Evolutionary conservation across 345 rosid genomes (phyloP).

Genomic region (Reutealis trisperma): DNA sequence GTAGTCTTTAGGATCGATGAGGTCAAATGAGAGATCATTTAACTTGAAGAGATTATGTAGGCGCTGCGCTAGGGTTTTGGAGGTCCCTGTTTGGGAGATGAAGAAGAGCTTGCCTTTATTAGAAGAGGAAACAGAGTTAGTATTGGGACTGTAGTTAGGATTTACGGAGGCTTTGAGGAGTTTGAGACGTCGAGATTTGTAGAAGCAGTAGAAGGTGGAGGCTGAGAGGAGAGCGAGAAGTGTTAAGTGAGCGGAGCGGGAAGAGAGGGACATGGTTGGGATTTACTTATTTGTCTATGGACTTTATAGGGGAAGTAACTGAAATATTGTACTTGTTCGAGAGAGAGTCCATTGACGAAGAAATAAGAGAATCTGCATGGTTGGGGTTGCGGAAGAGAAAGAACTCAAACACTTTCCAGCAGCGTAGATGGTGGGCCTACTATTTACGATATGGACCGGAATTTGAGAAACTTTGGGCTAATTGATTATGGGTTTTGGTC

Average conservation of each 20-base stretch:
- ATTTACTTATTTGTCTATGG: not conserved
- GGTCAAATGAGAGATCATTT: constrained; percentile 53
- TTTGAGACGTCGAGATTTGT: constrained; percentile 72
- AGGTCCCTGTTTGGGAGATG: constrained; percentile 80
- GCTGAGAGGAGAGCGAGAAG: constrained; percentile 79
- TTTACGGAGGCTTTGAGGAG: constrained; percentile 26
- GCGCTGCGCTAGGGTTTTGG: constrained; percentile 64
- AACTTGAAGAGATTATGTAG: constrained; percentile 46
- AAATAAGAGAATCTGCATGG: not conserved
- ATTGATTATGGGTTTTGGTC: too few species aligned
- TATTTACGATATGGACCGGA: too few species aligned
- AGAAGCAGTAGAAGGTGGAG: constrained; percentile 75
- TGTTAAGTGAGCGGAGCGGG: constrained; percentile 58
- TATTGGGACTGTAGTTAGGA: constrained; percentile 30
- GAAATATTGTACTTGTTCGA: not conserved
- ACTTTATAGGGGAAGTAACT: not conserved
- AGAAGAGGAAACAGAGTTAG: not conserved
- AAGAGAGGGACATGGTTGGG: constrained; percentile 45
- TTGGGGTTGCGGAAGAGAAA: not conserved
- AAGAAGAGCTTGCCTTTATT: constrained; percentile 66
- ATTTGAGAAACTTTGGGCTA: too few species aligned
- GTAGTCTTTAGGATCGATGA: constrained; percentile 70
- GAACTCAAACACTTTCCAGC: not conserved
- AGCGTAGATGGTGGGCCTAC: too few species aligned
- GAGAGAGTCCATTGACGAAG: not conserved